These are phyloP conservation scores for Pythium angustatum DNA, from an alignment of 352 stramenopile genomes.

Conservation along the genomic window DNA sequence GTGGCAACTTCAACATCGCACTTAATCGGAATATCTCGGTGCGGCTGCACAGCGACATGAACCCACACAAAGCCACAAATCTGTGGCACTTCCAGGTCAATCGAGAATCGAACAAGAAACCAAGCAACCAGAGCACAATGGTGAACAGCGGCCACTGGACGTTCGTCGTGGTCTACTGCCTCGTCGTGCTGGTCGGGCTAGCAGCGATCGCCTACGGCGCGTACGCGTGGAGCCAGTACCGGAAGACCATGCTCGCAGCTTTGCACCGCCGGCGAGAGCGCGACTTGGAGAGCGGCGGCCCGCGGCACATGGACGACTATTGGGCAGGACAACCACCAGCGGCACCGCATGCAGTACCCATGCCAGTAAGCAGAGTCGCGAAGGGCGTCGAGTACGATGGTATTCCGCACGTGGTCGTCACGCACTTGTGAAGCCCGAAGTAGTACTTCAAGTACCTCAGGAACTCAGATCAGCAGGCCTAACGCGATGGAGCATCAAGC, in stretches of 20 bases:
- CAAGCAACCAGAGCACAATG: background rate
- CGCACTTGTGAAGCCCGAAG: slow-evolving; percentile 16
- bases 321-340: slow-evolving; percentile 25
- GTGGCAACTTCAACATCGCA: slow-evolving; percentile 29
- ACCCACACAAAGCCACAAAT: slow-evolving; percentile 5
- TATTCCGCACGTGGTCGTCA: slow-evolving; percentile 24
- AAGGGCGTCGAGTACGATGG: slow-evolving; percentile 13
- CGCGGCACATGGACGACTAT: slow-evolving; percentile 34
- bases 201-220: slow-evolving; percentile 31
- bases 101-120: slow-evolving; percentile 4
- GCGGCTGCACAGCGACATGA: slow-evolving; percentile 5
- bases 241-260: slow-evolving; percentile 31
- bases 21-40: slow-evolving; percentile 14
- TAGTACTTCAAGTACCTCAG: too few species aligned
- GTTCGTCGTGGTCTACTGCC: slow-evolving; percentile 31
- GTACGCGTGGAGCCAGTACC: slow-evolving; percentile 40
- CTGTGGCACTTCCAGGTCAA: too few species aligned
- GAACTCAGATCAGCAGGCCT: too few species aligned
- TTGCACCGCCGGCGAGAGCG: slow-evolving; percentile 32
- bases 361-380: background rate
- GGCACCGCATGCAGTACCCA: background rate
- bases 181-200: slow-evolving; percentile 34
- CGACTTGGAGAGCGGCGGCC: slow-evolving; percentile 27
- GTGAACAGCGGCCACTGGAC: slow-evolving; percentile 17
- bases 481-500: background rate